Evolutionary conservation across 805 yeast genomes (phyloP), one percentile per base, ranked within the genome.

Genomic region (Clavispora vitiphila): DNA sequence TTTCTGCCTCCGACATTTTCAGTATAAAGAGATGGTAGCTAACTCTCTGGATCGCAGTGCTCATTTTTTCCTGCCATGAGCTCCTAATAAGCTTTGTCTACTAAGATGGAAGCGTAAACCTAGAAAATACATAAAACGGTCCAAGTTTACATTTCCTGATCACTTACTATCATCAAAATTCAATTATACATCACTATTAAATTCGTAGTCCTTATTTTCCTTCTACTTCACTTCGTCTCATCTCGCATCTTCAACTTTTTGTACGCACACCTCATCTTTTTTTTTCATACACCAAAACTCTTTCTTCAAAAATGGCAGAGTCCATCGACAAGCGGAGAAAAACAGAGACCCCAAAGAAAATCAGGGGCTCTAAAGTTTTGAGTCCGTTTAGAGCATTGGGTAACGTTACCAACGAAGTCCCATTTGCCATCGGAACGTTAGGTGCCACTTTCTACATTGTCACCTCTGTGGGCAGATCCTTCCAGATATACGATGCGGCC

Each of bases 401-500:
- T 4, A 81, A 87, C 56, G 95, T 95, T n/a, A 76, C 96, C 22
- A 87, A 87, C 57, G 82, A 78, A 27, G 71, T 75, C 2, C 98
- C 98, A 3, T 87, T 90, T 58, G 86, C 96, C 6, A 71, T 88
- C 16, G 95, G 98, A 21, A 80, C 91, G 2, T 72, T 91, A 44
- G 99, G 99, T 39, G 75, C 86, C 12, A 80, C 95, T 1, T 90
- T 85, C 55, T 85, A 90, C 55, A 78, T 88, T 30, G 95, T 83
- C 14, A 91, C 98, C 0, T 81, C 86, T 35, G 96, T 93, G 18
- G 98, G 97, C 3, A 74, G 80, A 40, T 75, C 91, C 1, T 87
- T 93, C 67, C 98, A 91, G 61, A 87, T 93, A 22, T 93, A 86
- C 57, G 99, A 93, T 66, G 96, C 86, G 54, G 80, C 91, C 24